These are phyloP conservation scores for Leccinum ochraceum DNA, from an alignment of 768 basidiomycete genomes.

Conservation along the genomic window DNA sequence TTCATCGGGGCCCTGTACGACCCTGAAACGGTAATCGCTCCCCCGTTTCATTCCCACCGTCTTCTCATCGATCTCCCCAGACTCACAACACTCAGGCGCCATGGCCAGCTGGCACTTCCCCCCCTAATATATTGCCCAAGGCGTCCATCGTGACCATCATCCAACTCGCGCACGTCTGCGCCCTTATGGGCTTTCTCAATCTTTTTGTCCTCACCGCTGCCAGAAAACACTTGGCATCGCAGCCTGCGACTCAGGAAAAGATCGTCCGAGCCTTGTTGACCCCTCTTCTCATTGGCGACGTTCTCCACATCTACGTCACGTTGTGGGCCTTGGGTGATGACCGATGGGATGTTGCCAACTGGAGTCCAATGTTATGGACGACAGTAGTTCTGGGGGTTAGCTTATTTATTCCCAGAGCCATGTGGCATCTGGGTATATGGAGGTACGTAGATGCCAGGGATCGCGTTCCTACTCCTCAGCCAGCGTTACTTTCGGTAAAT, in stretches of 20 bases:
- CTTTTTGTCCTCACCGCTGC: slow-evolving; percentile 62
- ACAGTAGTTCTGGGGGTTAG: slow-evolving; percentile 64
- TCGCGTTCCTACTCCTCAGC: slow-evolving; percentile 24
- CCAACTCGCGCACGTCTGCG: slow-evolving; percentile 79
- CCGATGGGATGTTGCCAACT: slow-evolving; percentile 58
- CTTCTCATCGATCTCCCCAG: slow-evolving; percentile 36
- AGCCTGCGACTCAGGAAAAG: slow-evolving; percentile 71
- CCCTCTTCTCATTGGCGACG: slow-evolving; percentile 70
- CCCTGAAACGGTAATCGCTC: slow-evolving; percentile 55
- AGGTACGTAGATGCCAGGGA: slow-evolving; percentile 72
- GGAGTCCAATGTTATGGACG: slow-evolving; percentile 71
- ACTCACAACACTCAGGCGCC: slow-evolving; percentile 76
- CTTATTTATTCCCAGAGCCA: slow-evolving; percentile 66
- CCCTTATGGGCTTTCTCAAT: slow-evolving; percentile 70
- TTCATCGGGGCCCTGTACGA: slow-evolving; percentile 66
- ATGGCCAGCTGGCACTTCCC: slow-evolving; percentile 53
- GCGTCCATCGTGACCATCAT: slow-evolving; percentile 70
- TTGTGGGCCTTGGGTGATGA: slow-evolving; percentile 77
- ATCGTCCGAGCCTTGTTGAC: slow-evolving; percentile 62
- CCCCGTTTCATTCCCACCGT: neutral
- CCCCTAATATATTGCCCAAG: slow-evolving; percentile 50
- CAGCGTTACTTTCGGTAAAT: slow-evolving; percentile 8
- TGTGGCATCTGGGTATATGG: slow-evolving; percentile 76
- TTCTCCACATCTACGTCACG: slow-evolving; percentile 65
- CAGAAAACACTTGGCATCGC: slow-evolving; percentile 56